Percentiles rank a stretch among this genome's conserved stretches.
Conservation (phyloP, 2,329 filamentous ascomycete genomes). For the Tolypocladium amazonense region DNA sequence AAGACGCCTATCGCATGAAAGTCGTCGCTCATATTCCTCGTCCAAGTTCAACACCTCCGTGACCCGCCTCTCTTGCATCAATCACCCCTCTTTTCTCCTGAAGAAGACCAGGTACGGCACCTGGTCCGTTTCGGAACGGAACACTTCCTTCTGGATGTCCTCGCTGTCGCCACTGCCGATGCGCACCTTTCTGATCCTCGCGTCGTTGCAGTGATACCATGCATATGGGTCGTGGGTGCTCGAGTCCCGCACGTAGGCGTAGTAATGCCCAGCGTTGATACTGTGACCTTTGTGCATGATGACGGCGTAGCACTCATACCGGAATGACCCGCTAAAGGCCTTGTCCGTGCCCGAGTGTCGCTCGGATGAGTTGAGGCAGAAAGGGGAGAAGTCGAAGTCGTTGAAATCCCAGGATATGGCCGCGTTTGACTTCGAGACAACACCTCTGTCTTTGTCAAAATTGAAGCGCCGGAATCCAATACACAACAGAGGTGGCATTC, state of each 20-base stretch:
- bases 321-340: constrained; percentile 45
- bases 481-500: constrained; percentile 69
- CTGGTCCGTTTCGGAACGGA: constrained; percentile 23
- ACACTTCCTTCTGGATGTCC: constrained; percentile 27
- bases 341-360: constrained; percentile 16
- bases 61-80: background rate
- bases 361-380: constrained; percentile 27
- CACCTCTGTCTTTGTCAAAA: constrained; percentile 17
- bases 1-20: background rate
- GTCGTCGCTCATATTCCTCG: background rate
- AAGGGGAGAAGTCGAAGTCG: constrained; percentile 45
- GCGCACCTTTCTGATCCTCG: constrained; percentile 26
- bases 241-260: constrained; percentile 54
- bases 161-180: constrained; percentile 24
- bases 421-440: constrained; percentile 54
- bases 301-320: constrained; percentile 80
- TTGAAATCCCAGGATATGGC: constrained; percentile 69
- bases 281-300: constrained; percentile 63
- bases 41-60: too few relatives aligned
- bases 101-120: constrained; percentile 39
- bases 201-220: constrained; percentile 43
- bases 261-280: constrained; percentile 70
- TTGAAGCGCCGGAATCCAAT: constrained; percentile 59
- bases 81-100: constrained; percentile 20
- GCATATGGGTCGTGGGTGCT: constrained; percentile 28